Base-by-base conservation (phyloP, 163 green algal genomes). In the Chlamydomonas reinhardtii region DNA sequence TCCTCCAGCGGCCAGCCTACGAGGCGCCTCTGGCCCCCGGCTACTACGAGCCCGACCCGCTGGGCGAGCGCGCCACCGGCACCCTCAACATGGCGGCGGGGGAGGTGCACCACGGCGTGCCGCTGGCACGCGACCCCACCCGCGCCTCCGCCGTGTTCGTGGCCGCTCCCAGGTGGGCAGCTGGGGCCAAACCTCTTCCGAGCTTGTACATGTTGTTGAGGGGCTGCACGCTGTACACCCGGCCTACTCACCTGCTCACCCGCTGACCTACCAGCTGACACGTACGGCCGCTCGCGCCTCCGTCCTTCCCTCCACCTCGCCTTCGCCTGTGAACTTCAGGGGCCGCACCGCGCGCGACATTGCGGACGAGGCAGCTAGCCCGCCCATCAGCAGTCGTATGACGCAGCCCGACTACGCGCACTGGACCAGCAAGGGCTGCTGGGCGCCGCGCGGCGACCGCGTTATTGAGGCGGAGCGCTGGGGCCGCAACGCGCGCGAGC, bases 361-460 rank as follows among this genome's bases (percentile, higher is more conserved):
- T 25, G 81, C 81, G 0, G 27, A 34, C 14, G 81, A 54, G 35
- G 70, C 70, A 6, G 71, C 68, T 2, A 20, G 35, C 2, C 81
- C 81, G 34, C 81, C 71, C 56, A 56, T 87, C n/a, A 34, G 39
- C 12, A 59, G 43, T 20, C 81, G 81, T 59, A 80, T 73, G 69
- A 74, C 71, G 35, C 59, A 79, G 35, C 81, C 71, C 4, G 81
- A 87, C 81, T 87, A 66, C 25, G 72, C 16, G 52, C 69, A 80
- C 81, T 87, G 81, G 81, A 80, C 70, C 34, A 74, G 70, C 81
- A 87, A 87, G 59, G 81, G 81, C 70, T 87, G 81, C 70, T 87
- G 70, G 70, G 29, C 56, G 56, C 81, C 81, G n/a, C 70, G 37
- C 1, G 37, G 48, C 29, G 71, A 87, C 12, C 81, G 81, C 24